These are phyloP conservation scores for Trichoderma cornu-damae DNA, from an alignment of 2,329 filamentous ascomycete species.

Conservation along the genomic window DNA sequence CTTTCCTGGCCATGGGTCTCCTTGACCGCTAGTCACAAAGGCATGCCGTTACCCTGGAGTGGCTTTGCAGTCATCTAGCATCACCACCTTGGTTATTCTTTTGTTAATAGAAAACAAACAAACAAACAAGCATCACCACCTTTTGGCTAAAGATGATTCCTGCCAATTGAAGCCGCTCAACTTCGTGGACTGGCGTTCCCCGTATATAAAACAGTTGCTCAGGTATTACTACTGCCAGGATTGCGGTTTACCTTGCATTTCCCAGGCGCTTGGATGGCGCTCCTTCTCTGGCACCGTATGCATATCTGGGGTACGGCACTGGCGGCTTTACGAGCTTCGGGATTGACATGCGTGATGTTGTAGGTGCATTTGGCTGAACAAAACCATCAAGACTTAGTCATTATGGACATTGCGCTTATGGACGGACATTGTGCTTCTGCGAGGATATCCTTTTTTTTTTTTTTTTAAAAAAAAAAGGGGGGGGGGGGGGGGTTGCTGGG, in stretches of 20 bases:
- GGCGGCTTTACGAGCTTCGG: conserved; percentile 10
- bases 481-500: too few species aligned
- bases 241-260: background rate
- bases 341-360: conserved; percentile 6
- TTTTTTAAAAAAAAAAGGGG: too few species aligned
- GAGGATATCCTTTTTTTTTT: background rate
- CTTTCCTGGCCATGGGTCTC: background rate
- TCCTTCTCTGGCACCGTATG: background rate
- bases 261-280: conserved; percentile 7
- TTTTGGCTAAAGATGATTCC: conserved; percentile 4
- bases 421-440: background rate
- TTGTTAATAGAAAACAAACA: too few species aligned
- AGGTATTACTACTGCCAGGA: background rate
- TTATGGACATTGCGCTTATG: background rate
- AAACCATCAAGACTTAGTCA: background rate
- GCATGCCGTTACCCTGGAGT: background rate
- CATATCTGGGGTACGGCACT: conserved; percentile 13
- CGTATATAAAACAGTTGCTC: background rate
- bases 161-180: background rate
- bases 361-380: background rate
- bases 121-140: background rate
- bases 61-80: background rate
- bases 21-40: conserved; percentile 12
- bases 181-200: background rate
- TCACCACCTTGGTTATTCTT: too few species aligned